Conservation (phyloP, 805 yeast genomes). For the Starmerella scarabaei region DNA sequence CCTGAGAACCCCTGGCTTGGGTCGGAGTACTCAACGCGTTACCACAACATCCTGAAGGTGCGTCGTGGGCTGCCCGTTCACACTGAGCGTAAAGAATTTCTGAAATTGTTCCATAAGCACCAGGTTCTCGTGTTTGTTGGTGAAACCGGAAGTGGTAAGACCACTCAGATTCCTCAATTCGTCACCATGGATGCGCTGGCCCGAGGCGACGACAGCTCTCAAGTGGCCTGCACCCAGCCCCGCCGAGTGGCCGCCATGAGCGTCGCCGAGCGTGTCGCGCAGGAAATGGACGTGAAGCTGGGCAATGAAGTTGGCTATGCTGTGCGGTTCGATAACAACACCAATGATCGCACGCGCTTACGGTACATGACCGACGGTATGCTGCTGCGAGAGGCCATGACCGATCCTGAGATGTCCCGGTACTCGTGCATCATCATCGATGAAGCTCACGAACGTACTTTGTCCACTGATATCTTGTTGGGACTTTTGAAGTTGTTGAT, state of each 20-base stretch:
- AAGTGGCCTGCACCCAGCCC: slow-evolving; percentile 91
- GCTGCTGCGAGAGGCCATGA: slow-evolving; percentile 95
- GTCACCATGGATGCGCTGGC: slow-evolving; percentile 88
- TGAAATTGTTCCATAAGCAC: slow-evolving; percentile 66
- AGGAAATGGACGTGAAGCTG: slow-evolving; percentile 84
- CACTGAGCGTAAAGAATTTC: slow-evolving; percentile 80
- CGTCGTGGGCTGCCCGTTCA: slow-evolving; percentile 90
- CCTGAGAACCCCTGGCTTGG: slow-evolving; percentile 72
- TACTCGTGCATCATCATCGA: slow-evolving; percentile 87
- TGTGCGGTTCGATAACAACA: slow-evolving; percentile 85
- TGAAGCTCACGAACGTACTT: slow-evolving; percentile 96
- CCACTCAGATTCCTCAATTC: slow-evolving; percentile 96
- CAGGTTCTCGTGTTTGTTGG: slow-evolving; percentile 98
- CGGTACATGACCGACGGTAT: slow-evolving; percentile 99
- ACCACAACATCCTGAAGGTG: slow-evolving; percentile 60
- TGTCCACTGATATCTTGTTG: slow-evolving; percentile 94
- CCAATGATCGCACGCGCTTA: slow-evolving; percentile 64
- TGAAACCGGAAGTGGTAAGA: slow-evolving; percentile 98
- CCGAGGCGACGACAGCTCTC: slow-evolving; percentile 56
- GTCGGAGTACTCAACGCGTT: slow-evolving; percentile 43
- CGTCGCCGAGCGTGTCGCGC: slow-evolving; percentile 62
- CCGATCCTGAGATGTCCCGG: slow-evolving; percentile 65
- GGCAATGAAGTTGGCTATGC: slow-evolving; percentile 95
- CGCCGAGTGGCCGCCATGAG: slow-evolving; percentile 96
- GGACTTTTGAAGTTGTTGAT: slow-evolving; percentile 80